Percentiles rank a stretch among this genome's conserved stretches.
phyloP scores from a whole-genome alignment of 345 rosid species.

The Corchorus olitorius region DNA sequence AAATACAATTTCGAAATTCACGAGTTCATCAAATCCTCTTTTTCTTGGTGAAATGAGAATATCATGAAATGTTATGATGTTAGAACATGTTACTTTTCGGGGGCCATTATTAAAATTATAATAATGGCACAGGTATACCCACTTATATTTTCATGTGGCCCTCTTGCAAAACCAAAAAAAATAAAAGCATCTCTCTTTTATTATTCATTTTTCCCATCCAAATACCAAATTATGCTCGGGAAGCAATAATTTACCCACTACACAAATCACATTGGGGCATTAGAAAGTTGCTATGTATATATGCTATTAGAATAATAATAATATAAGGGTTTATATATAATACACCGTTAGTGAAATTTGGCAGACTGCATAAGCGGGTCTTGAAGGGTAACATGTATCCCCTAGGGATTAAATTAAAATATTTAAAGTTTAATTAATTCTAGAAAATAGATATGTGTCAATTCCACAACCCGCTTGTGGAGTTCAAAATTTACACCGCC shows the following conservation, averaged over 20 bases:
- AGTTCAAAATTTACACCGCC: no score
- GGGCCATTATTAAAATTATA: neutral
- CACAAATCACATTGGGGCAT: neutral
- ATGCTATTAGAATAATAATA: no score
- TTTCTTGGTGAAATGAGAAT: no score
- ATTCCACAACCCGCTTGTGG: no score
- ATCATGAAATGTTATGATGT: conserved; percentile 31
- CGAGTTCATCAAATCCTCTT: neutral
- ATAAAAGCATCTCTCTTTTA: conserved; percentile 11
- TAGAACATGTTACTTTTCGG: conserved; percentile 18
- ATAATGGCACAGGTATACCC: conserved; percentile 5
- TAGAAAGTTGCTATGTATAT: neutral
- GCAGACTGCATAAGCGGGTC: no score
- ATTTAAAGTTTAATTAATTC: no score
- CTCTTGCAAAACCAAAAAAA: neutral
- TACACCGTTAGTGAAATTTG: no score
- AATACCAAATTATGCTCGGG: neutral
- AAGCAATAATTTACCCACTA: conserved; percentile 17
- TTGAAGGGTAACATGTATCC: no score
- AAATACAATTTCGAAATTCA: conserved; percentile 7
- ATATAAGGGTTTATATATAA: no score
- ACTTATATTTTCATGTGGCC: conserved; percentile 25
- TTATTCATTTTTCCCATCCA: neutral
- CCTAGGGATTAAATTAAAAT: no score
- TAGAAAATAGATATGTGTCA: no score